phyloP scores from a whole-genome alignment of 345 rosid genomes.

The Gossypium longicalyx region DNA sequence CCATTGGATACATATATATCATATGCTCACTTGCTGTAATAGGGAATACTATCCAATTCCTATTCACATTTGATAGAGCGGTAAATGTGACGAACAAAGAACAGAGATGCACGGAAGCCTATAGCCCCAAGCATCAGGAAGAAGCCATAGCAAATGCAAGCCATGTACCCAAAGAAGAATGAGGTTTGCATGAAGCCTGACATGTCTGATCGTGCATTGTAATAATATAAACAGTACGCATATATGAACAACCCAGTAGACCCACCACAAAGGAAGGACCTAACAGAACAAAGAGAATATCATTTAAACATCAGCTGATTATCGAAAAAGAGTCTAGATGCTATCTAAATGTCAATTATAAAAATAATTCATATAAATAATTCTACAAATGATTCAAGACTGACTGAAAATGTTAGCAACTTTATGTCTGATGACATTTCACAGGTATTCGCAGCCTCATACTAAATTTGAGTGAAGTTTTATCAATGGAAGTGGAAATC shows the following conservation, averaged over 20 bases:
- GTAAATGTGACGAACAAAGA: slow-evolving; percentile 50
- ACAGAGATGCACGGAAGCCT: slow-evolving; percentile 43
- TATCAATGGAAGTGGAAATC: not conserved
- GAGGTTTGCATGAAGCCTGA: slow-evolving; percentile 56
- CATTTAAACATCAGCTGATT: not conserved
- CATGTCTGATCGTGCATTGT: slow-evolving; percentile 42
- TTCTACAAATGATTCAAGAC: not conserved
- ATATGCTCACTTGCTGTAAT: slow-evolving; percentile 2
- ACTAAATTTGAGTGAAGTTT: not conserved
- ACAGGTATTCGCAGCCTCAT: not conserved
- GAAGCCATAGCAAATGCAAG: slow-evolving; percentile 51
- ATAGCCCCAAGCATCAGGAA: slow-evolving; percentile 48
- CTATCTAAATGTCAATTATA: not conserved
- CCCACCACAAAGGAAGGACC: slow-evolving; percentile 51
- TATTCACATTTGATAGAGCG: slow-evolving; percentile 46
- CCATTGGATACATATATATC: not conserved
- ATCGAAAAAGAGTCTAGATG: not conserved
- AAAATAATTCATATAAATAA: not conserved
- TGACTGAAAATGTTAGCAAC: not conserved
- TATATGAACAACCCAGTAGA: slow-evolving; percentile 46
- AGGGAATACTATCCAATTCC: not conserved
- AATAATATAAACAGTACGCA: slow-evolving; percentile 48
- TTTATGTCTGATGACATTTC: not conserved
- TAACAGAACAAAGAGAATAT: not conserved
- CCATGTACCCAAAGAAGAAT: slow-evolving; percentile 55